Evolutionary conservation across 2,329 filamentous ascomycete species (phyloP).

Genomic region (Botrytis fabae): DNA sequence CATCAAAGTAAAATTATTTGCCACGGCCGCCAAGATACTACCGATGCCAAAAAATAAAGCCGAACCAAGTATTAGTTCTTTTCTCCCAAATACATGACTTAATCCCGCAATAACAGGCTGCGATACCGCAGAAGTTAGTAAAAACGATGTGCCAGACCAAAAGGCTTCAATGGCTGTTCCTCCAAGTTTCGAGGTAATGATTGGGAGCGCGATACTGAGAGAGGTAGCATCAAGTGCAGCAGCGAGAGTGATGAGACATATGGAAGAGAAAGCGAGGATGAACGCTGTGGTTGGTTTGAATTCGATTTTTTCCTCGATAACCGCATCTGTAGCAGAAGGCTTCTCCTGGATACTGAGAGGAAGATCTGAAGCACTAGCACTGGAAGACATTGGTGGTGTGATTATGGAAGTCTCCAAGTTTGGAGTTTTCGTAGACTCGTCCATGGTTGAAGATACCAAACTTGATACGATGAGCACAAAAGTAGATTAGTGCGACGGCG

Average conservation of each 20-base stretch:
- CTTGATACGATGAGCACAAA: neutral
- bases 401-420: neutral
- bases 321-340: no score
- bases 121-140: constrained; percentile 64
- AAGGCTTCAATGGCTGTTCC: constrained; percentile 63
- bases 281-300: constrained; percentile 36
- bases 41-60: constrained; percentile 44
- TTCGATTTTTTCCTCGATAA: neutral
- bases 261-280: constrained; percentile 35
- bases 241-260: constrained; percentile 56
- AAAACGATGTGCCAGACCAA: constrained; percentile 70
- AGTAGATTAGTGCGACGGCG: neutral
- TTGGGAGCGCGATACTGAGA: constrained; percentile 60
- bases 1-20: constrained; percentile 43
- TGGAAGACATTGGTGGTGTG: neutral
- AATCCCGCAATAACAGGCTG: constrained; percentile 50
- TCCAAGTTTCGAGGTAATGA: constrained; percentile 52
- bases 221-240: constrained; percentile 66
- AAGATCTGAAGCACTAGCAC: neutral
- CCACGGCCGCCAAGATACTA: constrained; percentile 43
- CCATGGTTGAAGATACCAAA: neutral
- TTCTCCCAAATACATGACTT: constrained; percentile 46
- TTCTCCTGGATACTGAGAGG: neutral
- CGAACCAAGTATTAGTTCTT: constrained; percentile 36
- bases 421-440: neutral